Conservation (phyloP, 768 basidiomycete genomes). For the Lactarius evosmus region DNA sequence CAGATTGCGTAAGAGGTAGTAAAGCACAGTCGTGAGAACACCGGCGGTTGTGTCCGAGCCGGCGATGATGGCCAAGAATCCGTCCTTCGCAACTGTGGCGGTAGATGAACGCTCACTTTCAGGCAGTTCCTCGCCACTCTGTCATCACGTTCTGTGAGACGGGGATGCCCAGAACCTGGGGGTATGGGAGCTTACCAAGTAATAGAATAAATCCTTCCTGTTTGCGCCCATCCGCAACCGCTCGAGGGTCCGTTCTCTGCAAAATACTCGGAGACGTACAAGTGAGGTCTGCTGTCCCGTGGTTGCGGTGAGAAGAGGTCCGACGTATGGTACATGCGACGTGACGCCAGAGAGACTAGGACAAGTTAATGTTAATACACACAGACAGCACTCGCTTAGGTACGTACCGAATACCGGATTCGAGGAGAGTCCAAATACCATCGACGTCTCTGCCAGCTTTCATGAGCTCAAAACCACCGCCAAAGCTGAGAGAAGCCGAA, state of each 20-base stretch:
- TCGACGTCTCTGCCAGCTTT: not conserved
- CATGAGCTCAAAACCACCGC: constrained; percentile 2
- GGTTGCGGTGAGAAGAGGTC: not conserved
- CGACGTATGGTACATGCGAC: not conserved
- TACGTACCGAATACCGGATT: not conserved
- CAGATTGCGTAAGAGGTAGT: not conserved
- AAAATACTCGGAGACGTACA: not conserved
- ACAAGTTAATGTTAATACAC: not conserved
- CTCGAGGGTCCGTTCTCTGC: not conserved
- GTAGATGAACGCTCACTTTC: not conserved
- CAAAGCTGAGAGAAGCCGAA: not conserved
- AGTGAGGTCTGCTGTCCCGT: not conserved
- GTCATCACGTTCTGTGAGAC: not conserved
- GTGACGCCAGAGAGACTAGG: not conserved
- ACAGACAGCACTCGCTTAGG: not conserved
- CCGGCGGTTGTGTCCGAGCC: not conserved
- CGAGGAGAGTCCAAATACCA: not conserved
- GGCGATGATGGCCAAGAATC: not conserved
- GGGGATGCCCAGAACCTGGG: not conserved
- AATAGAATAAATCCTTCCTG: constrained; percentile 39
- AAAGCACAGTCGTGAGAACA: not conserved
- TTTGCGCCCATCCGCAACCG: constrained; percentile 2
- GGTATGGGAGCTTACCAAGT: constrained; percentile 34
- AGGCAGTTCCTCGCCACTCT: constrained; percentile 4
- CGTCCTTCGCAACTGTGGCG: not conserved